Evolutionary conservation across 371 early-diverging fungal genomes (phyloP).

Genomic region (Smittium mucronatum): DNA sequence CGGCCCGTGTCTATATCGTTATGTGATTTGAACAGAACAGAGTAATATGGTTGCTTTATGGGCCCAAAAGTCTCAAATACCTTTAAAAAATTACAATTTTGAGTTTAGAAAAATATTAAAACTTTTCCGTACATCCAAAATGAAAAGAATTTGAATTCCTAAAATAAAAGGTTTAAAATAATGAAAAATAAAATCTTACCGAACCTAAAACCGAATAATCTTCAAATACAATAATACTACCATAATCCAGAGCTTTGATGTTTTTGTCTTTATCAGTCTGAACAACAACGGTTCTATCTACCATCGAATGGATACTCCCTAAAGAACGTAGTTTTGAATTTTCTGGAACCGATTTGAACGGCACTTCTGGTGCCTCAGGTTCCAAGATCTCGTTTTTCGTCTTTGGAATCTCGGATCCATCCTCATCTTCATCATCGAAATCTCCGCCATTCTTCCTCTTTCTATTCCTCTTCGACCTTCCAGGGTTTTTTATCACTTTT

Average conservation of each 20-base stretch:
- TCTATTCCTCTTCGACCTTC: too few species aligned
- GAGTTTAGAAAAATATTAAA: background rate
- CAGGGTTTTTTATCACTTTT: too few species aligned
- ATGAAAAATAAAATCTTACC: constrained; percentile 3
- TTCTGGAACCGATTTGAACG: constrained; percentile 35
- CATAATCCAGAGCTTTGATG: constrained; percentile 56
- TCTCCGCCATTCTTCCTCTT: too few species aligned
- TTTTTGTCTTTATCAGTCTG: constrained; percentile 31
- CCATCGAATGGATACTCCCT: constrained; percentile 53
- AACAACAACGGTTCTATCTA: constrained; percentile 65
- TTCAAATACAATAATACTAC: constrained; percentile 52
- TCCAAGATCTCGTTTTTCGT: constrained; percentile 48
- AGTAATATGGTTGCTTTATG: constrained; percentile 65
- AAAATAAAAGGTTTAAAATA: background rate
- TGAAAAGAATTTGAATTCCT: too few species aligned
- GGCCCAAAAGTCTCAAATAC: constrained; percentile 93
- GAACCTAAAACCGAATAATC: constrained; percentile 50
- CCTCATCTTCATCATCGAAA: constrained; percentile 7
- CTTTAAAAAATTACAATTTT: constrained; percentile 15
- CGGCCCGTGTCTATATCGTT: constrained; percentile 41
- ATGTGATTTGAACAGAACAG: constrained; percentile 52
- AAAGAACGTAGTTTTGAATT: constrained; percentile 39
- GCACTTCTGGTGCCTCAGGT: constrained; percentile 36
- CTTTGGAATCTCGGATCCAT: background rate
- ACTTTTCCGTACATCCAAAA: too few species aligned